Evolutionary conservation across 177 flowering plant genomes (phyloP).

Genomic region (Tripterygium wilfordii): DNA sequence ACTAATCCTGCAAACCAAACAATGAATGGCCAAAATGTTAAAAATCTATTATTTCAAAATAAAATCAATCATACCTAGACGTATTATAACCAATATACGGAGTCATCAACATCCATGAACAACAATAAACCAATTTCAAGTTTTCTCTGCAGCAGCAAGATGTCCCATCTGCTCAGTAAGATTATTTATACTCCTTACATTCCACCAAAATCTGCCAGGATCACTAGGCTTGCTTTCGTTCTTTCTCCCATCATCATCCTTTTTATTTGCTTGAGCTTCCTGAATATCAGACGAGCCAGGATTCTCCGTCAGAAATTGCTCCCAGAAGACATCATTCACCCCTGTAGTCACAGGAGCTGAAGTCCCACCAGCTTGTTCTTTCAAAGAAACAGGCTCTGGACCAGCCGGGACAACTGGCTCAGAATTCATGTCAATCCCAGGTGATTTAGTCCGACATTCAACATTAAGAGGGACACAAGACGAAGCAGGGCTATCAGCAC

Average conservation of each 20-base stretch:
- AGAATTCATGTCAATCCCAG: constrained; percentile 63
- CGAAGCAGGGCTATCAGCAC: constrained; percentile 39
- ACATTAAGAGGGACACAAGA: constrained; percentile 34
- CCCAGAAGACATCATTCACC: constrained; percentile 84
- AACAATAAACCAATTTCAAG: constrained; percentile 25
- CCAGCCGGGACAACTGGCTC: constrained; percentile 36
- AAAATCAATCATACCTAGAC: constrained; percentile 13
- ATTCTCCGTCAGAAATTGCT: constrained; percentile 78
- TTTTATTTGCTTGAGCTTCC: constrained; percentile 60
- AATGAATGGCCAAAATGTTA: neutral
- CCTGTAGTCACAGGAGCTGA: constrained; percentile 33
- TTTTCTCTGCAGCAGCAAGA: constrained; percentile 61
- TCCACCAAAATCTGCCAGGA: constrained; percentile 56
- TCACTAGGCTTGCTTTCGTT: constrained; percentile 42
- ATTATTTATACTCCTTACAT: constrained; percentile 54
- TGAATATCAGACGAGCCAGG: constrained; percentile 59
- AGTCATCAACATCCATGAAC: constrained; percentile 11
- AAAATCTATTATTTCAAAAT: constrained; percentile 4
- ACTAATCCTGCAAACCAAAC: too few species aligned
- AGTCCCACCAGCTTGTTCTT: constrained; percentile 22
- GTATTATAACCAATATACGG: constrained; percentile 5
- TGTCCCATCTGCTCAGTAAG: constrained; percentile 74
- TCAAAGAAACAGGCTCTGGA: constrained; percentile 30
- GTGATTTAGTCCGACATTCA: constrained; percentile 33
- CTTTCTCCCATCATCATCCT: constrained; percentile 33